phyloP scores from a whole-genome alignment of 768 basidiomycete genomes.

The Lentinula detonsa region DNA sequence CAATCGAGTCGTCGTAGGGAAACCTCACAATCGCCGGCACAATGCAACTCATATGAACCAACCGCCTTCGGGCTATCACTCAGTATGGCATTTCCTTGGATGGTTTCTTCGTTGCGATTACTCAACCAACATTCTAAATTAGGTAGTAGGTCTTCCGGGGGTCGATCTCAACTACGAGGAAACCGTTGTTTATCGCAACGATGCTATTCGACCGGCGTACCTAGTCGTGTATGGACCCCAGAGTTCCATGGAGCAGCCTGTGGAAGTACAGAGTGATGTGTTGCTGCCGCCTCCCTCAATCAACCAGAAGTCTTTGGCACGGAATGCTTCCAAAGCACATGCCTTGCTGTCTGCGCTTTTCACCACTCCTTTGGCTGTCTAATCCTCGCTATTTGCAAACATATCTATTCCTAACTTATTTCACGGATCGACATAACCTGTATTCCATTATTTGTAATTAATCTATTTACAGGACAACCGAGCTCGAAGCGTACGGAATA shows the following conservation, averaged over 20 bases:
- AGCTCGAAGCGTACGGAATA: too few species aligned
- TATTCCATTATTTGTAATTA: not conserved
- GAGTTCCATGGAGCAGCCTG: not conserved
- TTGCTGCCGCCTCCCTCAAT: not conserved
- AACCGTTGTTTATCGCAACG: slow-evolving; percentile 61
- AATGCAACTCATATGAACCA: slow-evolving; percentile 43
- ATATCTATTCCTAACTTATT: not conserved
- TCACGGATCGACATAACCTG: not conserved
- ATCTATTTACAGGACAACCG: not conserved
- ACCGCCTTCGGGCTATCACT: slow-evolving; percentile 56
- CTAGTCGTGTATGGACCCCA: slow-evolving; percentile 47
- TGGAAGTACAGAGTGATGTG: not conserved
- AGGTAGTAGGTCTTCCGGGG: slow-evolving; percentile 63
- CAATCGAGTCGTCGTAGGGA: slow-evolving; percentile 62
- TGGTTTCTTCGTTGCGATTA: not conserved
- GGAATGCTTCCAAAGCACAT: slow-evolving; percentile 24
- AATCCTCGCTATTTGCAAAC: slow-evolving; percentile 2
- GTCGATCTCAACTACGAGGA: slow-evolving; percentile 63
- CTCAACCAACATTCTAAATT: not conserved
- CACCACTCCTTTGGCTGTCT: slow-evolving; percentile 38
- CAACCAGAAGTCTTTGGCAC: not conserved
- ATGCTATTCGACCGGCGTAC: slow-evolving; percentile 62
- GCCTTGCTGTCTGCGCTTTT: slow-evolving; percentile 34
- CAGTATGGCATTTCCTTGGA: slow-evolving; percentile 26
- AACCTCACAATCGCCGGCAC: slow-evolving; percentile 39